phyloP scores from a whole-genome alignment of 768 basidiomycete species.

The Termitomyces sp. region DNA sequence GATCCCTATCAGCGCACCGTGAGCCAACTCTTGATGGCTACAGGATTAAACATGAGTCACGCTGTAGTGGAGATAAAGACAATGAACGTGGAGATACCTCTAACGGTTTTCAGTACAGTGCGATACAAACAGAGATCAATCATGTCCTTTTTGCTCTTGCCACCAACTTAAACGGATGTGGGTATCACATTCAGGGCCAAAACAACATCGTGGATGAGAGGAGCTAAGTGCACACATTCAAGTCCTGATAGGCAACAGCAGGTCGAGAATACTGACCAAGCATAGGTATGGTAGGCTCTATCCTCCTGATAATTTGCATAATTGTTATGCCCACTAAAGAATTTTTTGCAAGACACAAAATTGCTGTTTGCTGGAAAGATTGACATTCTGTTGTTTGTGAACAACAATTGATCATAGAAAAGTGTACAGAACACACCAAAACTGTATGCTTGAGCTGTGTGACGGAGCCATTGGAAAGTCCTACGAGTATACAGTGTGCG shows the following conservation, averaged over 20 bases:
- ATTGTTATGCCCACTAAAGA: slow-evolving; percentile 26
- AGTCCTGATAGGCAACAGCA: not conserved
- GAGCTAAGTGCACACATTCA: slow-evolving; percentile 14
- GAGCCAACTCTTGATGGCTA: slow-evolving; percentile 47
- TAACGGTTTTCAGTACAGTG: slow-evolving; percentile 35
- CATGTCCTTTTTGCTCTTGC: slow-evolving; percentile 16
- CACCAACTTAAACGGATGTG: slow-evolving; percentile 9
- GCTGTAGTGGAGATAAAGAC: not conserved
- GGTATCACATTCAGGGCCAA: slow-evolving; percentile 19
- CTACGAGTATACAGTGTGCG: slow-evolving; percentile 37
- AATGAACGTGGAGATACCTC: slow-evolving; percentile 25
- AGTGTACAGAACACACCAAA: slow-evolving; percentile 21
- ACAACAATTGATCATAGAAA: not conserved
- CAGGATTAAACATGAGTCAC: not conserved
- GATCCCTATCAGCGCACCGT: too few relatives aligned
- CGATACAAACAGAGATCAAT: slow-evolving; percentile 38
- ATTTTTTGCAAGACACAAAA: slow-evolving; percentile 25
- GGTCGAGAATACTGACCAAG: slow-evolving; percentile 19
- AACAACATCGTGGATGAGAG: slow-evolving; percentile 26
- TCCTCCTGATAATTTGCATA: slow-evolving; percentile 23
- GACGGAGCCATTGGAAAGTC: slow-evolving; percentile 37
- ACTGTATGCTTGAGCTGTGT: slow-evolving; percentile 32
- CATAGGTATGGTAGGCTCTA: slow-evolving; percentile 30
- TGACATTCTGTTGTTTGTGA: slow-evolving; percentile 18
- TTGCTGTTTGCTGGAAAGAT: slow-evolving; percentile 22